Evolutionary conservation across 225 moss, liverwort and hornwort genomes (phyloP), one percentile per base, ranked within the genome.

Genomic region (Climacium dendroides): DNA sequence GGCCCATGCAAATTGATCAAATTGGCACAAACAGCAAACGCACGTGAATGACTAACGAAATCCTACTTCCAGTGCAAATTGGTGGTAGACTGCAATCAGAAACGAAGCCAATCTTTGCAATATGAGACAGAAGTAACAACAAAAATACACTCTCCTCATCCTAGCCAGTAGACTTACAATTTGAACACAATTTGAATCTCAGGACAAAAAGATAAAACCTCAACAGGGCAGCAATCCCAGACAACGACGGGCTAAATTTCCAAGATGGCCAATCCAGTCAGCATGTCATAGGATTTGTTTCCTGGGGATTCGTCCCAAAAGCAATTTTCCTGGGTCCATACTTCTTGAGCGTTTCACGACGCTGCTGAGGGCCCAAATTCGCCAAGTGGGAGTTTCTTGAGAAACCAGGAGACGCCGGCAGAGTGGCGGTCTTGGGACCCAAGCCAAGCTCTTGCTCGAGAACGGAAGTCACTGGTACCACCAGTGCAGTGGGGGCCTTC

Each of bases 301-400:
- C 67, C 8, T 17, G 26, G 35, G 22, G 19, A 5, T 70, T 76
- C 7, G 79, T 43, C 61, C 71, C 45, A 37, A 45, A 61, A 34
- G 57, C 53, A 72, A 72, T 52, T 65, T 82, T 89, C n/a, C 89
- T 82, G 28, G 87, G 89, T 30, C 89, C 91, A 50, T 85, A 91
- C 43, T 64, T 80, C 86, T 91, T 86, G 69, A 91, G 48, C 59
- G 88, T 39, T 45, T 86, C 82, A 16, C 86, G 88, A 54, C 79
- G 91, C 23, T 83, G 83, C 19, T 83, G 67, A 39, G 61, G 29
- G 13, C 28, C 79, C 34, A 90, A 41, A 61, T 47, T 61, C 7
- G 91, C 90, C 86, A 91, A 75, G 65, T 83, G 85, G 18, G 88
- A 60, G n/a, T 88, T 91, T 45, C 91, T 79, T 3, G 91, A 90